phyloP scores from a whole-genome alignment of 768 basidiomycete species.

The Leccinum aurantiacum region DNA sequence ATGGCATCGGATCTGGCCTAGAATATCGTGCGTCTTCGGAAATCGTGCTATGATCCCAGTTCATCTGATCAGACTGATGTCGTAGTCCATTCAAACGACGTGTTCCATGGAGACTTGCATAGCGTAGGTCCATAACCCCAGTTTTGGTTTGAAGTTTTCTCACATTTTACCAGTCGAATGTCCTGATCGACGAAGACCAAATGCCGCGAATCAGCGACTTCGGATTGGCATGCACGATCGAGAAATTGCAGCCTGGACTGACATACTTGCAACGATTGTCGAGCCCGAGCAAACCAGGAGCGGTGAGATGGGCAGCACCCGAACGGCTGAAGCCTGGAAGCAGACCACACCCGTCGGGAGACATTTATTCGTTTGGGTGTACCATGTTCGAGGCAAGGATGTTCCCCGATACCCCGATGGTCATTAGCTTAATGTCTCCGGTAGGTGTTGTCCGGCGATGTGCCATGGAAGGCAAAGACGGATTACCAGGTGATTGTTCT shows the following conservation, averaged over 20 bases:
- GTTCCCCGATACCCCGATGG: too few relatives aligned
- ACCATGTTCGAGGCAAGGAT: conserved; percentile 1
- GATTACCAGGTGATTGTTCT: background rate
- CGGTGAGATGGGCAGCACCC: conserved; percentile 1
- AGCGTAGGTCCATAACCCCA: background rate
- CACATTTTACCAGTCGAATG: background rate
- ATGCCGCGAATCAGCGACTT: background rate
- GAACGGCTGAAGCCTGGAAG: background rate
- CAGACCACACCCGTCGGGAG: background rate
- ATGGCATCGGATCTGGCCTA: background rate
- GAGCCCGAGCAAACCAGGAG: background rate
- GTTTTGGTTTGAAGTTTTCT: background rate
- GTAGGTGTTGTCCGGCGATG: background rate
- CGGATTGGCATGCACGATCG: background rate
- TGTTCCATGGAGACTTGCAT: background rate
- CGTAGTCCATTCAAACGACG: background rate
- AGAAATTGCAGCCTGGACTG: background rate
- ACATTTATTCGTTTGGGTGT: conserved; percentile 6
- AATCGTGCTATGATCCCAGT: background rate
- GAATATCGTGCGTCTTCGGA: background rate
- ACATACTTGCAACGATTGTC: conserved; percentile 2
- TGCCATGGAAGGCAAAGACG: background rate
- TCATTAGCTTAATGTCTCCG: too few relatives aligned
- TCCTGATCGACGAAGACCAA: conserved; percentile 1
- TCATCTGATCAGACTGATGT: background rate